These are phyloP conservation scores for Pilasporangium apinafurcum DNA, from an alignment of 352 stramenopile species.

Conservation along the genomic window DNA sequence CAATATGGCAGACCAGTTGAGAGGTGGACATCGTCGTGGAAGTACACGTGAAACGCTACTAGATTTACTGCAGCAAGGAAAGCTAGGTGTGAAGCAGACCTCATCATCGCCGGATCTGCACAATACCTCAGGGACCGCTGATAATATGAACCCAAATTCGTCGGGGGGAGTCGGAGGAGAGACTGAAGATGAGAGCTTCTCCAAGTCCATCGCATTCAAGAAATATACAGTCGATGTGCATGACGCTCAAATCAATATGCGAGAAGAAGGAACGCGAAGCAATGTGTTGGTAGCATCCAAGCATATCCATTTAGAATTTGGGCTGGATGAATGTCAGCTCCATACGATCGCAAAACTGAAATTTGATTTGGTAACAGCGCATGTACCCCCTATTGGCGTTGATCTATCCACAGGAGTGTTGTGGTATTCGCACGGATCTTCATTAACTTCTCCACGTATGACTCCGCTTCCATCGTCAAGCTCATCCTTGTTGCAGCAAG, in stretches of 20 bases:
- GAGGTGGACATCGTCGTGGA: slow-evolving; percentile 26
- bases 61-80: slow-evolving; percentile 70
- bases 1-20: too few species aligned
- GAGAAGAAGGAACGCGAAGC: slow-evolving; percentile 57
- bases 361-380: slow-evolving; percentile 63
- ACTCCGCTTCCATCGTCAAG: slow-evolving; percentile 6
- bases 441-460: slow-evolving; percentile 1
- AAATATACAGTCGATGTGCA: slow-evolving; percentile 72
- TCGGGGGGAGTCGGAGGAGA: not conserved
- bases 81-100: slow-evolving; percentile 37
- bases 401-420: slow-evolving; percentile 63
- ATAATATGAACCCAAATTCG: slow-evolving; percentile 4
- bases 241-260: slow-evolving; percentile 74
- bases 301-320: slow-evolving; percentile 72
- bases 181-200: slow-evolving; percentile 8
- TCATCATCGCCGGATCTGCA: slow-evolving; percentile 6
- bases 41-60: slow-evolving; percentile 59
- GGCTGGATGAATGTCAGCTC: slow-evolving; percentile 28
- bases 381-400: slow-evolving; percentile 69
- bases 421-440: slow-evolving; percentile 48
- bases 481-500: slow-evolving; percentile 52
- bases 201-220: slow-evolving; percentile 44
- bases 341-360: slow-evolving; percentile 53
- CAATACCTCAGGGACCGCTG: slow-evolving; percentile 4
- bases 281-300: slow-evolving; percentile 66